Base-by-base conservation (phyloP, 768 basidiomycete genomes). In the Hericium coralloides region DNA sequence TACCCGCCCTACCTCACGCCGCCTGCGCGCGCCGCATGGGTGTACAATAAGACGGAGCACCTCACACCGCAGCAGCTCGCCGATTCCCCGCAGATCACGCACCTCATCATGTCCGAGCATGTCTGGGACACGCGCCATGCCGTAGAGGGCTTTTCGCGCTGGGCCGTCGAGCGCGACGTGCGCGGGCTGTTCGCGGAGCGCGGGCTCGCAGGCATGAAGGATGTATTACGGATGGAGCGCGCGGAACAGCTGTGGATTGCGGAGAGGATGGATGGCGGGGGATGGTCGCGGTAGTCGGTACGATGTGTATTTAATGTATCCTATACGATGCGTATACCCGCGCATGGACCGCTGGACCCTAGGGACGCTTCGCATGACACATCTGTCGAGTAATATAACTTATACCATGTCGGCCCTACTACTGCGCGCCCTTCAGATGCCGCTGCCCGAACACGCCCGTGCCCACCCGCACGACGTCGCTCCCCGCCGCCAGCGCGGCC, bases 381-480 rank as follows among this genome's bases (percentile, higher is more conserved):
- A 45, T 12, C 41, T 45, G 41, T n/a, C n/a, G n/a, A n/a, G n/a
- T n/a, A n/a, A n/a, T n/a, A n/a, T n/a, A n/a, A n/a, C n/a, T n/a
- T n/a, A n/a, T n/a, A n/a, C n/a, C n/a, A n/a, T n/a, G n/a, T n/a
- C 41, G 12, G 5, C 2, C n/a, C 22, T 10, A 12, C 39, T 15
- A 25, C 31, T 15, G n/a, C n/a, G n/a, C 60, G 14, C 58, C 51
- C 60, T 58, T 63, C 49, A 22, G 47, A 20, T 49, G 57, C 37
- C 62, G 47, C 37, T 37, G 26, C 25, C 62, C 62, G 52, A 63
- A 63, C 45, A 63, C 93, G 17, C 85, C 83, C 3, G 91, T 92
- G 2, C 95, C 95, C 5, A 98, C 93, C 49, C 97, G 72, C 0
- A 98, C 94, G 49, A 92, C 82, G 65, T 91, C 85, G 63, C 91